Conservation (phyloP, 2,329 filamentous ascomycete genomes). For the Ambrosiella xylebori region DNA sequence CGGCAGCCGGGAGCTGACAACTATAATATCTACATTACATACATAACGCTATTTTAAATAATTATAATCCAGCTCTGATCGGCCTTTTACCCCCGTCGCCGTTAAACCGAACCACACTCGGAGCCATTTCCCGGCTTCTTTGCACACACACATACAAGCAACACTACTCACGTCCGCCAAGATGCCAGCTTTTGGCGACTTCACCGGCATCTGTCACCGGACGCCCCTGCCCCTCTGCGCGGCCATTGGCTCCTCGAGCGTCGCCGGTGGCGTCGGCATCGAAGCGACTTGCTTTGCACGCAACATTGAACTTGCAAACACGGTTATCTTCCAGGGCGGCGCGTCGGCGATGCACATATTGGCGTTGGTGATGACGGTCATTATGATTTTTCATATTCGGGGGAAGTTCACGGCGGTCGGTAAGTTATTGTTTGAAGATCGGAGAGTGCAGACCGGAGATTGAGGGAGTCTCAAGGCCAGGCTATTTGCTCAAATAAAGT, state of each 20-base stretch:
- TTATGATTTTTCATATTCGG: conserved; percentile 94
- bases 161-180: neutral
- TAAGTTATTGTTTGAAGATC: conserved; percentile 27
- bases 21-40: no score
- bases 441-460: no score
- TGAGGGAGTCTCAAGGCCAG: no score
- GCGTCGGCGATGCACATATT: conserved; percentile 84
- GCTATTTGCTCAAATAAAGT: no score
- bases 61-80: neutral
- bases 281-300: conserved; percentile 84
- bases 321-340: conserved; percentile 91
- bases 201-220: conserved; percentile 69
- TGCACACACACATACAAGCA: neutral
- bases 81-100: neutral
- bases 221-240: conserved; percentile 77
- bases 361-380: conserved; percentile 77
- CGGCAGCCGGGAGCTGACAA: no score
- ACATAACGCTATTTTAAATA: neutral
- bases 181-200: conserved; percentile 82
- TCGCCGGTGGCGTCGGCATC: conserved; percentile 56
- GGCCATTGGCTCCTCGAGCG: conserved; percentile 58
- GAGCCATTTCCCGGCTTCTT: neutral
- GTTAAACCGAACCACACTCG: neutral
- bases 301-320: conserved; percentile 92
- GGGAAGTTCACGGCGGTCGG: conserved; percentile 97